Evolutionary conservation across 2,329 filamentous ascomycete genomes (phyloP).

Genomic region (Metarhizium sp.): DNA sequence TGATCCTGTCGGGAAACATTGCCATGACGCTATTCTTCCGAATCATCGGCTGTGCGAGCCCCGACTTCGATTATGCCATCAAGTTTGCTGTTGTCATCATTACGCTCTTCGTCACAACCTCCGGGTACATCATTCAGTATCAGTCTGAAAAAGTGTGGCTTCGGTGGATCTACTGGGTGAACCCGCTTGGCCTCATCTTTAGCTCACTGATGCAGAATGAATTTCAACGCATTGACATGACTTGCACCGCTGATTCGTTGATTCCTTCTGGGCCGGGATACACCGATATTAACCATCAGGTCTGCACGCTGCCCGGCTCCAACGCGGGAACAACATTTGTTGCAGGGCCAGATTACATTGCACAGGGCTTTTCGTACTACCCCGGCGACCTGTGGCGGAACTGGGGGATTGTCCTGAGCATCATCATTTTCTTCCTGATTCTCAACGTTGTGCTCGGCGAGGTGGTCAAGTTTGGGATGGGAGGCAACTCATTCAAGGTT

Average conservation of each 20-base stretch:
- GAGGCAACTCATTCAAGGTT: slow-evolving; percentile 71
- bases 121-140: slow-evolving; percentile 78
- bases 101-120: slow-evolving; percentile 71
- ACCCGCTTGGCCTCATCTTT: slow-evolving; percentile 66
- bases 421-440: slow-evolving; percentile 67
- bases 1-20: slow-evolving; percentile 60
- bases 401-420: slow-evolving; percentile 67
- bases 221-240: slow-evolving; percentile 59
- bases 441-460: slow-evolving; percentile 74
- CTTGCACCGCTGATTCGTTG: slow-evolving; percentile 57
- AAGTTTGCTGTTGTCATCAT: slow-evolving; percentile 74
- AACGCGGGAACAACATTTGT: slow-evolving; percentile 54
- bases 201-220: slow-evolving; percentile 80
- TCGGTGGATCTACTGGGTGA: slow-evolving; percentile 73
- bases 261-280: slow-evolving; percentile 66
- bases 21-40: slow-evolving; percentile 72
- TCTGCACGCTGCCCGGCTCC: slow-evolving; percentile 72
- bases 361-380: slow-evolving; percentile 56
- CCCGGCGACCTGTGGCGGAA: slow-evolving; percentile 69
- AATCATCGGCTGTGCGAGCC: slow-evolving; percentile 63
- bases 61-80: slow-evolving; percentile 78
- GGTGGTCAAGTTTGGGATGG: slow-evolving; percentile 66
- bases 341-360: slow-evolving; percentile 60
- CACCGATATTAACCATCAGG: slow-evolving; percentile 61
- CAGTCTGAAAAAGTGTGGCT: slow-evolving; percentile 66